Evolutionary conservation across 208 protist species (phyloP).

Genomic region (Herpetomonas samuelpessoai): DNA sequence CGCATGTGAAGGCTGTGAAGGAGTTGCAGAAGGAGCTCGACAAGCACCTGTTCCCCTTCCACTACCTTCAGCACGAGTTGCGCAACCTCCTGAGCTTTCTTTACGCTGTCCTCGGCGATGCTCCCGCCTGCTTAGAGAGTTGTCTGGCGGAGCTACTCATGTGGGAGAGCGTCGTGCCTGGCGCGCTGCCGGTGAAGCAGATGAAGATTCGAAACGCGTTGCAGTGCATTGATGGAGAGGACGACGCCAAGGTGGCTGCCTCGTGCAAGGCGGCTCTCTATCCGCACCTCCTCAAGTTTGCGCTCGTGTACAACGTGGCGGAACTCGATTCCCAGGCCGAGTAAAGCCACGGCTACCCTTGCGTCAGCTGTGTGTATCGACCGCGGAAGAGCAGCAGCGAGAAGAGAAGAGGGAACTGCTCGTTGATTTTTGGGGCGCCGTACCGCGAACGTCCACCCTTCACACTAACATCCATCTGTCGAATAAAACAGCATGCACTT

Average conservation of each 20-base stretch:
- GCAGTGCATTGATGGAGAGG: constrained; percentile 24
- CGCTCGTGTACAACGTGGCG: constrained; percentile 47
- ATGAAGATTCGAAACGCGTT: constrained; percentile 77
- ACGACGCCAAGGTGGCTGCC: constrained; percentile 5
- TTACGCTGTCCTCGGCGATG: constrained; percentile 63
- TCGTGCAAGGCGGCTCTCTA: constrained; percentile 21
- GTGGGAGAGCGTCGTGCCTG: constrained; percentile 82
- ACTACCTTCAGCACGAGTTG: constrained; percentile 83
- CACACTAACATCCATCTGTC: no score
- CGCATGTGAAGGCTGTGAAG: constrained; percentile 35
- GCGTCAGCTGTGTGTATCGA: no score
- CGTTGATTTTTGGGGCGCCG: no score
- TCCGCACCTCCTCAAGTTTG: constrained; percentile 44
- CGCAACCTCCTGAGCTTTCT: constrained; percentile 81
- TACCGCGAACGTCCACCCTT: no score
- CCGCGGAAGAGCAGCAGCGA: no score
- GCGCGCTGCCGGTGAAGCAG: constrained; percentile 75
- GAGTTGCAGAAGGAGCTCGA: constrained; percentile 39
- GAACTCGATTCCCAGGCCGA: background rate
- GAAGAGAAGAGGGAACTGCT: no score
- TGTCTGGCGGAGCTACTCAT: constrained; percentile 76
- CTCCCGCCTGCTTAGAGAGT: constrained; percentile 29
- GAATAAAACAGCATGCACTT: no score
- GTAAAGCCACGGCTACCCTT: no score
- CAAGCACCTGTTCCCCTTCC: constrained; percentile 63